Evolutionary conservation across 78 protist genomes (phyloP).

Genomic region (Guillardia theta): DNA sequence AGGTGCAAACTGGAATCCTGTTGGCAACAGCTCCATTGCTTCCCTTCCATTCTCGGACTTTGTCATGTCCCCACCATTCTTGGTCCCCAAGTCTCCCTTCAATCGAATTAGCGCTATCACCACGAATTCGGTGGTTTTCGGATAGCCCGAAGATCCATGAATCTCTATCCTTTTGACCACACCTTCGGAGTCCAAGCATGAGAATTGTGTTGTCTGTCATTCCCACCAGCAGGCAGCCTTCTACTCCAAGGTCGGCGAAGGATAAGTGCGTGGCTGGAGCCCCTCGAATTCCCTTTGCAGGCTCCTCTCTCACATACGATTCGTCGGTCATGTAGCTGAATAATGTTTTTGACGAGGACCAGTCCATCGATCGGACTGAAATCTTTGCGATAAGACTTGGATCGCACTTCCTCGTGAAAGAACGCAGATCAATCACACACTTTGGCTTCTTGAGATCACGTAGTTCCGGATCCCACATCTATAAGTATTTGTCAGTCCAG

Average conservation of each 20-base stretch:
- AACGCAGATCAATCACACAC: neutral
- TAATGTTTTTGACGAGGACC: neutral
- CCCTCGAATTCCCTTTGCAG: neutral
- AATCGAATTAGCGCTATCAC: neutral
- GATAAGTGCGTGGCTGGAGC: conserved; percentile 30
- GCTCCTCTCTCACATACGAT: neutral
- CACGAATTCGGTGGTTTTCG: neutral
- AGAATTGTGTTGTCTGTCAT: neutral
- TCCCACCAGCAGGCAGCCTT: neutral
- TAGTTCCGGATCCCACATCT: neutral
- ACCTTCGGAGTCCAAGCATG: neutral
- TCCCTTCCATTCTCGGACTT: neutral
- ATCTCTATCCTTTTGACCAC: neutral
- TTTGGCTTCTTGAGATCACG: neutral
- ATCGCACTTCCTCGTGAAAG: neutral
- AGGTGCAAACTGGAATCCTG: neutral
- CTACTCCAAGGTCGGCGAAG: neutral
- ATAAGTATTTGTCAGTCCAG: too few species aligned
- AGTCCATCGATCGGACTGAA: neutral
- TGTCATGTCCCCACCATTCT: neutral
- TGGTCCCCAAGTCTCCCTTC: neutral
- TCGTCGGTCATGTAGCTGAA: neutral
- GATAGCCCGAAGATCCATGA: neutral
- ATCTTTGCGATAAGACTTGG: neutral
- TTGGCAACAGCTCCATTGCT: neutral